phyloP scores from a whole-genome alignment of 495 filamentous ascomycete genomes.

The Penicillium chermesinum region DNA sequence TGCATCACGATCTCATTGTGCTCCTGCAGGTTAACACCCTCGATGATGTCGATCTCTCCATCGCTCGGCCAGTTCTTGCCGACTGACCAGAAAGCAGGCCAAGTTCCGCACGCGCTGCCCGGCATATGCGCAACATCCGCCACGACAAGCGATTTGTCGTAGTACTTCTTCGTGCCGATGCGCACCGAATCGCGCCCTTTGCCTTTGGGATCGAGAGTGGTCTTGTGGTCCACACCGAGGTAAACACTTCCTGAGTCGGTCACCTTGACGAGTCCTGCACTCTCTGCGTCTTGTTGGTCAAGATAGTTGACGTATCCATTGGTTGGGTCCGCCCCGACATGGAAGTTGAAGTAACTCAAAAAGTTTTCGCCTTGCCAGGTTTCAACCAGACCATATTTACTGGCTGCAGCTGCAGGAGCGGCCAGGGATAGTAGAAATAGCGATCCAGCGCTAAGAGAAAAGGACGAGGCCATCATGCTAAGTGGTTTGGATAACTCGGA shows the following conservation, averaged over 20 bases:
- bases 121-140: conserved; percentile 77
- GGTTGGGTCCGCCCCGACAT: conserved; percentile 55
- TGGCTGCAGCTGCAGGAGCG: conserved; percentile 12
- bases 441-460: conserved; percentile 27
- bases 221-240: conserved; percentile 46
- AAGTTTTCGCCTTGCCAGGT: conserved; percentile 46
- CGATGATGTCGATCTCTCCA: conserved; percentile 91
- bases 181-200: conserved; percentile 65
- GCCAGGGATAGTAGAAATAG: conserved; percentile 20
- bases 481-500: neutral
- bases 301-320: conserved; percentile 67
- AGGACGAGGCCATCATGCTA: conserved; percentile 18
- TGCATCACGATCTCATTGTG: conserved; percentile 72
- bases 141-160: conserved; percentile 64
- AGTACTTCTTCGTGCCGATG: conserved; percentile 62
- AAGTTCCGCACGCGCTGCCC: conserved; percentile 60
- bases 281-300: conserved; percentile 50
- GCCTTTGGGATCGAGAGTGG: conserved; percentile 26
- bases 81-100: conserved; percentile 74
- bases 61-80: conserved; percentile 70
- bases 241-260: conserved; percentile 45
- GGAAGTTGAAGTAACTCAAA: conserved; percentile 49
- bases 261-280: conserved; percentile 52
- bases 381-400: conserved; percentile 38
- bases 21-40: conserved; percentile 67